phyloP scores from a whole-genome alignment of 2,329 filamentous ascomycete species.

The Diplodia mutila region DNA sequence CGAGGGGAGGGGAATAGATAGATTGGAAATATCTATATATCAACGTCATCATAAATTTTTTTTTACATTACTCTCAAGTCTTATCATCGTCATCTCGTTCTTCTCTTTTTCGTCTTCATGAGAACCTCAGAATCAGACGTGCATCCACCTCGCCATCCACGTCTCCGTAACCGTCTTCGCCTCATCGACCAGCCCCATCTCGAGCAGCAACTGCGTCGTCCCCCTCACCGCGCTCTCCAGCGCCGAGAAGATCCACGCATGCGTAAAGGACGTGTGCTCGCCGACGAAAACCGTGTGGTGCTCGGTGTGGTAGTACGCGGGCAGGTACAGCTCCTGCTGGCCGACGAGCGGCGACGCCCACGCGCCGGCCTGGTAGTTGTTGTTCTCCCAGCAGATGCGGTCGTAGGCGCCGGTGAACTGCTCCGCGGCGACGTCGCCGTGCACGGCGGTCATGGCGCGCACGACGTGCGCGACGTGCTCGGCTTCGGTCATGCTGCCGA shows the following conservation, averaged over 20 bases:
- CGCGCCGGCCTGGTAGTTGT: conserved; percentile 63
- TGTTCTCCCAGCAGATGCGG: conserved; percentile 67
- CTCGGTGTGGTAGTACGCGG: conserved; percentile 73
- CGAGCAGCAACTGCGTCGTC: conserved; percentile 65
- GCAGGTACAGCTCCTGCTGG: conserved; percentile 71
- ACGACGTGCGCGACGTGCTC: conserved; percentile 67
- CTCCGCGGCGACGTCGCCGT: conserved; percentile 62
- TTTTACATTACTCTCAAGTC: too few species aligned
- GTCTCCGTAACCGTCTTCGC: conserved; percentile 65
- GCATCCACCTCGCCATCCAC: conserved; percentile 73
- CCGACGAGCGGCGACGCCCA: conserved; percentile 66
- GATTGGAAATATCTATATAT: too few species aligned
- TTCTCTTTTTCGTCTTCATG: too few species aligned
- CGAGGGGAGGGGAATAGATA: too few species aligned
- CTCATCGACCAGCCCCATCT: conserved; percentile 70
- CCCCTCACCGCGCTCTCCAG: conserved; percentile 70
- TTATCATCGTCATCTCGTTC: too few species aligned
- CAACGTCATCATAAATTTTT: too few species aligned
- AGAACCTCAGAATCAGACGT: conserved; percentile 47
- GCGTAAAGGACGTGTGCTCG: conserved; percentile 72
- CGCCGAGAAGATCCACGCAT: conserved; percentile 71
- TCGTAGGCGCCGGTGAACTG: conserved; percentile 69
- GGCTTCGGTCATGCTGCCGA: conserved; percentile 56
- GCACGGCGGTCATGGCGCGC: conserved; percentile 69
- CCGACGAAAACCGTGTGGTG: conserved; percentile 68